Evolutionary conservation across 228 moss, liverwort and hornwort species (phyloP), one percentile per base, ranked within the genome.

Genomic region (Sphagnum magellanicum): DNA sequence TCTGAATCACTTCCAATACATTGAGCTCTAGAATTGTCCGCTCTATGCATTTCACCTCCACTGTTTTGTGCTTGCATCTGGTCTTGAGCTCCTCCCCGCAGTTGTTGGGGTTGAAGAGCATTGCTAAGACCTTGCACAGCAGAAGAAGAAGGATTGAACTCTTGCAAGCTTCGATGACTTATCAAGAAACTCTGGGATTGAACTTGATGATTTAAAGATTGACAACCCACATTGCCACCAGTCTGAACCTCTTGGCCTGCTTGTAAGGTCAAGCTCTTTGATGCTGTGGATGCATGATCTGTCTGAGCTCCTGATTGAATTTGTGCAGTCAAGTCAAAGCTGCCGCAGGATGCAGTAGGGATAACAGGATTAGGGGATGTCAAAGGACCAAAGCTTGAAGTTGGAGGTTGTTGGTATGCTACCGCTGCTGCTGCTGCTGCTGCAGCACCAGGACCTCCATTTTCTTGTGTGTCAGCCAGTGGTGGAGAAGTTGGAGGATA

Each of bases 261-360:
- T 2, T 32, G 32, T 32, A 32, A 32, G 32, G 32, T 32, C 32
- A 32, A 32, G 32, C 32, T 32, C 32, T 32, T 32, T 52, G 55
- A 55, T 8, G 9, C 12, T 8, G 55, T 55, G 12, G 55, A 8
- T 12, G 53, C 49, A 8, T 57, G 8, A 5, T 70, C 79, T 13
- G 46, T 70, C 6, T 79, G 72, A 6, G 61, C 79, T 15, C 62
- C 4, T 63, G 15, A 15, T 60, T 83, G 79, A 46, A 83, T 70
- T 50, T 83, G 83, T 74, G 79, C 77, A 11, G 79, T 67, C 16
- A 83, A 72, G 79, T 83, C 83, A 68, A 76, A 83, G 66, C 73
- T 71, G 77, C 73, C 80, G 62, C 83, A 79, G 63, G 76, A 74
- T 67, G 65, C 32, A 53, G 46, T 14, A 55, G 52, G 50, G 67